A percentile compares a stretch with the other conserved stretches of the same genome.
Evolutionary conservation across 208 protist genomes (phyloP).

Genomic region (Trypanosoma melophagium): DNA sequence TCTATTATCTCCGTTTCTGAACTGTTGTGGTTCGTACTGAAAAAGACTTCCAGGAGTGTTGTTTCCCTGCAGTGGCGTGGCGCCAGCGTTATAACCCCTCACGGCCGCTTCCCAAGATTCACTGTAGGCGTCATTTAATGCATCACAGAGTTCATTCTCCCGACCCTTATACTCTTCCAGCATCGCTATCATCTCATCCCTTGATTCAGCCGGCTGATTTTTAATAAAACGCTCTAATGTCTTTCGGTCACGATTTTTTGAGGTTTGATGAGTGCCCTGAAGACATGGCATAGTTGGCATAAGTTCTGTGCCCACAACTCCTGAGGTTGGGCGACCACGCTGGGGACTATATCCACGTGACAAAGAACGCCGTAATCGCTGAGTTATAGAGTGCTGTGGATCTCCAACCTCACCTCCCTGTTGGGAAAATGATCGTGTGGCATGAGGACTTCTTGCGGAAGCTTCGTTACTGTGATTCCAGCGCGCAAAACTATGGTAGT

Average conservation of each 20-base stretch:
- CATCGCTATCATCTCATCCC: conserved; percentile 47
- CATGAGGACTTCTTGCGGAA: not conserved
- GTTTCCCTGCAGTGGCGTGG: not conserved
- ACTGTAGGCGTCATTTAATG: conserved; percentile 56
- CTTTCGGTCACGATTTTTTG: conserved; percentile 36
- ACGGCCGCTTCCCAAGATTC: conserved; percentile 61
- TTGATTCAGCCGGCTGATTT: conserved; percentile 45
- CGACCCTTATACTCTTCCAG: conserved; percentile 58
- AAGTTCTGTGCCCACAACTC: conserved; percentile 74
- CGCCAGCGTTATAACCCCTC: conserved; percentile 4
- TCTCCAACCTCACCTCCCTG: not conserved
- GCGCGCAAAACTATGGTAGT: not conserved
- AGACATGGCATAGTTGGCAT: conserved; percentile 59
- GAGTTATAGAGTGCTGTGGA: not conserved
- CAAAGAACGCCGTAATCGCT: conserved; percentile 18
- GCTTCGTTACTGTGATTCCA: not conserved
- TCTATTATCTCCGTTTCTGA: no score
- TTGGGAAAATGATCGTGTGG: conserved; percentile 6
- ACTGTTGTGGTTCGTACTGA: not conserved
- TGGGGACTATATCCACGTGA: conserved; percentile 22
- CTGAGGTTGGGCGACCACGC: conserved; percentile 2
- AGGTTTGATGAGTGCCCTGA: conserved; percentile 44
- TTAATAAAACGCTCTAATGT: conserved; percentile 74
- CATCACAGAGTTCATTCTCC: conserved; percentile 66
- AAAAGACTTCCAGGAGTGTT: not conserved